Evolutionary conservation across 1,139 yeast species (phyloP).

Genomic region (Nakaseomyces uthaithaninus): DNA sequence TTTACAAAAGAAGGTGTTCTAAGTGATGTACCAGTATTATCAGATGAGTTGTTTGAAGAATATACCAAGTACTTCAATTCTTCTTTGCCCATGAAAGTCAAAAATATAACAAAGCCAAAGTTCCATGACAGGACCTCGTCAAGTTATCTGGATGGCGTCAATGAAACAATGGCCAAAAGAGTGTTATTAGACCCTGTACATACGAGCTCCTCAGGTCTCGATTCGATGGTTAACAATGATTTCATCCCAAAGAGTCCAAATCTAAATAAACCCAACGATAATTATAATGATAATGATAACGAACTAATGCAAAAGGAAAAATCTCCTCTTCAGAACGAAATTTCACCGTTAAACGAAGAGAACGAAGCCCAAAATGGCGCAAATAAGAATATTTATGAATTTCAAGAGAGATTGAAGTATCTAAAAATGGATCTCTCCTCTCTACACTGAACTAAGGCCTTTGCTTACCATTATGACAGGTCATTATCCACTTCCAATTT

Average conservation of each 20-base stretch:
- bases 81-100: background rate
- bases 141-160: conserved; percentile 1
- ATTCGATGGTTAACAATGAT: background rate
- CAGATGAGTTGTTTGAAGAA: background rate
- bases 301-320: background rate
- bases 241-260: background rate
- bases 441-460: background rate
- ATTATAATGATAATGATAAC: background rate
- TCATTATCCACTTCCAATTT: background rate
- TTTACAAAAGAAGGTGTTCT: conserved; percentile 6
- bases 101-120: background rate
- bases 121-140: conserved; percentile 1
- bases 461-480: too few species aligned
- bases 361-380: background rate
- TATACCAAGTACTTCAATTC: background rate
- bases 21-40: background rate
- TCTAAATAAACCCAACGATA: background rate
- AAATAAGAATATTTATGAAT: background rate
- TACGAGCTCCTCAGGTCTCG: background rate
- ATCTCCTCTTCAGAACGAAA: background rate
- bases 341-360: background rate
- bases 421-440: conserved; percentile 6
- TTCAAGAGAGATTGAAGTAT: conserved; percentile 6
- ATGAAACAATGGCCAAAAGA: background rate
- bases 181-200: background rate